A percentile compares a stretch with the other conserved stretches of the same genome.
These are phyloP conservation scores for Stereocaulon alpinum DNA, from an alignment of 495 filamentous ascomycete species.

Conservation along the genomic window DNA sequence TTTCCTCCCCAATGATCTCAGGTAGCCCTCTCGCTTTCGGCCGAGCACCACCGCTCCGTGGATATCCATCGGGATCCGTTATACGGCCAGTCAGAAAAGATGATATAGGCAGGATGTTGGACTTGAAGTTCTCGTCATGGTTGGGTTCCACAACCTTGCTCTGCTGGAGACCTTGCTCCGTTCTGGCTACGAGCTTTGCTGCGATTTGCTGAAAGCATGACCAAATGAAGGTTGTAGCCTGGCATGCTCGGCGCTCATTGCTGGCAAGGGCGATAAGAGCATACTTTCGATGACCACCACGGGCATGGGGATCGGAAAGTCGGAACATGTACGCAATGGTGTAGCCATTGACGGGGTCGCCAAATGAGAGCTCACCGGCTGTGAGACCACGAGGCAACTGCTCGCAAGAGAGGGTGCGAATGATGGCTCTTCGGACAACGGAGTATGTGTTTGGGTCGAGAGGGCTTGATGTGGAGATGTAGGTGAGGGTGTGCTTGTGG, in stretches of 20 bases:
- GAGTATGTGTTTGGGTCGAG: conserved; percentile 68
- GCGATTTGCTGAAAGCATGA: conserved; percentile 69
- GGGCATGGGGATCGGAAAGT: conserved; percentile 76
- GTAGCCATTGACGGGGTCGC: conserved; percentile 70
- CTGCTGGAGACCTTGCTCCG: conserved; percentile 29
- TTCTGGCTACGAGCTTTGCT: conserved; percentile 57
- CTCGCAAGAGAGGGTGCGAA: conserved; percentile 80
- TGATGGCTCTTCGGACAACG: conserved; percentile 70
- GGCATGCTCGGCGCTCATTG: conserved; percentile 63
- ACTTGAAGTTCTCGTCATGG: neutral
- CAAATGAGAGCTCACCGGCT: conserved; percentile 76
- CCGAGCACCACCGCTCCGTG: conserved; percentile 35
- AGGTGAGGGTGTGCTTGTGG: conserved; percentile 77
- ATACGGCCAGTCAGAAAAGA: conserved; percentile 54
- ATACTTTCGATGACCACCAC: conserved; percentile 76
- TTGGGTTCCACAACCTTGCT: neutral
- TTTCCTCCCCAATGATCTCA: conserved; percentile 75
- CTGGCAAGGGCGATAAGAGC: conserved; percentile 71
- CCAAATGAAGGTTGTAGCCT: conserved; percentile 64
- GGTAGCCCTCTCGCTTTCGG: conserved; percentile 67
- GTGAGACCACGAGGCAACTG: conserved; percentile 66
- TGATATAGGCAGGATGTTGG: conserved; percentile 39
- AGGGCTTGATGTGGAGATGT: conserved; percentile 75
- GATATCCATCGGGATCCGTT: conserved; percentile 47
- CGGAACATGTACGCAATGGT: conserved; percentile 91